These are phyloP conservation scores for Chondrus crispus DNA, from an alignment of 23 red algal genomes.

Conservation along the genomic window DNA sequence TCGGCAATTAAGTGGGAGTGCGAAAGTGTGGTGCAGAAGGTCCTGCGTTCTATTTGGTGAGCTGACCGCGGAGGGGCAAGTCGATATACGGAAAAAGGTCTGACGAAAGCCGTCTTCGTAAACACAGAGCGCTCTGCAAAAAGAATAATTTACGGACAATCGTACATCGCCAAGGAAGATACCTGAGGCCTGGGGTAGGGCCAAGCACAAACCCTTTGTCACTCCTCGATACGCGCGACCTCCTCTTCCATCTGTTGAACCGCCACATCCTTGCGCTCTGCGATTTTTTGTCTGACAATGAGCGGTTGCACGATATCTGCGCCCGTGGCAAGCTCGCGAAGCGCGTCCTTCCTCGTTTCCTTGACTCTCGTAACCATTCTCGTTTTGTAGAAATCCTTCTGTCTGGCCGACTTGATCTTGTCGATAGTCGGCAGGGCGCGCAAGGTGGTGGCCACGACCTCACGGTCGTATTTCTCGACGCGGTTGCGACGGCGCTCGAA, in stretches of 20 bases:
- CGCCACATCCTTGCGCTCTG: slow-evolving; percentile 14
- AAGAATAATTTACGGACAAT: no score
- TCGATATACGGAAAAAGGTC: no score
- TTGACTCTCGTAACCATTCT: slow-evolving; percentile 73
- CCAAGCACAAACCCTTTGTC: no score
- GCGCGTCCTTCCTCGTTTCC: slow-evolving; percentile 60
- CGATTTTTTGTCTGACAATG: slow-evolving; percentile 58
- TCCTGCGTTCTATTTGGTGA: no score
- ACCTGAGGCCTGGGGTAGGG: no score
- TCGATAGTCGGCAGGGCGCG: slow-evolving; percentile 73
- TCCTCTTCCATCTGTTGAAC: slow-evolving; percentile 22
- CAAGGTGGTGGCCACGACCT: slow-evolving; percentile 76
- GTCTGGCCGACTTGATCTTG: slow-evolving; percentile 46
- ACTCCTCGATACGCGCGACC: not conserved
- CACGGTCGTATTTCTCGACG: slow-evolving; percentile 86
- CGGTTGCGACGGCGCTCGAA: slow-evolving; percentile 79
- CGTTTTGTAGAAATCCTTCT: slow-evolving; percentile 64
- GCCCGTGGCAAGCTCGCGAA: slow-evolving; percentile 70
- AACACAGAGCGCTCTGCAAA: no score
- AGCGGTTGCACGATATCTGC: slow-evolving; percentile 66
- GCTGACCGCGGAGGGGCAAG: no score
- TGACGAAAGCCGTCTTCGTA: no score
- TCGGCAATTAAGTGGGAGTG: no score
- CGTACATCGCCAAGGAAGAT: no score
- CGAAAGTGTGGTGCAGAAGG: no score